A percentile compares a stretch with the other conserved stretches of the same genome.
These are phyloP conservation scores for Paecilomyces sp. DNA, from an alignment of 2,329 filamentous ascomycete genomes.

Conservation along the genomic window DNA sequence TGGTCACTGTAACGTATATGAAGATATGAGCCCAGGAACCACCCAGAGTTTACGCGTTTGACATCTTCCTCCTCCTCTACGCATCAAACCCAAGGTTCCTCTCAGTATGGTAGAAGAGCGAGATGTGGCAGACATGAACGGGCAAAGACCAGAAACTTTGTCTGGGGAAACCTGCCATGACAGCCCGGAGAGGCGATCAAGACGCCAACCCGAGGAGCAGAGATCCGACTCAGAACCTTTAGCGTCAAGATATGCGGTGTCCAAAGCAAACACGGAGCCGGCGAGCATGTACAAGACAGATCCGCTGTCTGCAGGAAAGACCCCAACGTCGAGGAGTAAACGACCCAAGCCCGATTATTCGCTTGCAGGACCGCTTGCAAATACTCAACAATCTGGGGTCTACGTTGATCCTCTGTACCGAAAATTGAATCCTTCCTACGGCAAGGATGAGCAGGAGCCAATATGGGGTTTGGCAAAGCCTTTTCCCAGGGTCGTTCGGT, in stretches of 20 bases:
- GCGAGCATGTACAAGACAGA: neutral
- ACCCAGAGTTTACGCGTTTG: neutral
- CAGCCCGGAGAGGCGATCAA: neutral
- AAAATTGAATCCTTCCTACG: neutral
- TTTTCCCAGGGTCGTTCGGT: neutral
- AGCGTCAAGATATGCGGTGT: neutral
- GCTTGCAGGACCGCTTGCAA: neutral
- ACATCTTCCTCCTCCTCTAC: neutral
- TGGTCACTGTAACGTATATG: neutral
- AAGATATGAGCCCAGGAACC: neutral
- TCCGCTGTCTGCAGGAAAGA: neutral
- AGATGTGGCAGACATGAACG: neutral
- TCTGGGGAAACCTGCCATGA: neutral
- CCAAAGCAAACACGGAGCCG: neutral
- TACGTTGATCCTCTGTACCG: neutral
- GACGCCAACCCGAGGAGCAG: neutral
- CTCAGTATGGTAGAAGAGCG: neutral
- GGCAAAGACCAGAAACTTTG: neutral
- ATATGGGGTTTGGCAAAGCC: neutral
- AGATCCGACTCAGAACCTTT: neutral
- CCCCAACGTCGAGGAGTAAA: neutral
- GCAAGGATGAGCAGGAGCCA: neutral
- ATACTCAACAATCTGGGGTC: neutral
- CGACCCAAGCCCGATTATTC: neutral
- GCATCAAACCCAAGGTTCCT: neutral